Base-by-base conservation (phyloP, 2,329 filamentous ascomycete genomes). In the Lasiodiplodia hormozganensis region DNA sequence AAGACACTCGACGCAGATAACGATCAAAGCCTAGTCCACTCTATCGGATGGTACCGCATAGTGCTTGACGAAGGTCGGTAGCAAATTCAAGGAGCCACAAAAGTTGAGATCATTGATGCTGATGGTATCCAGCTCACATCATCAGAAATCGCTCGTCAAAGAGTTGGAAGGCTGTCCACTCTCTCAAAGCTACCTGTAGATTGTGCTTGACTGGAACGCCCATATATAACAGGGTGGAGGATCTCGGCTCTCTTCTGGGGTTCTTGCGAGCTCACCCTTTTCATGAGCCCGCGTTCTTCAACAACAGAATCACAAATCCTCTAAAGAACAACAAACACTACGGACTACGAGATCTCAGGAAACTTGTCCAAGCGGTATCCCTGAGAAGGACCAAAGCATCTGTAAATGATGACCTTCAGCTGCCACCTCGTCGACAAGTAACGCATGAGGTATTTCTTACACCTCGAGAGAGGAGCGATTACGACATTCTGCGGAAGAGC, bases 401-500 rank as follows among this genome's bases (percentile, higher is more conserved):
- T 7, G 25, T 62, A n/a, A 8, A 25, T 14, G n/a, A 25, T 6
- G 36, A 43, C 12, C 67, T 74, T 34, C 66, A 68, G 31, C 68
- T 77, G 38, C 74, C 73, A 10, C 67, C 62, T 8, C 70, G 67
- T 28, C 62, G 52, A 18, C 70, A 73, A 47, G 43, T 47, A 40
- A 62, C 68, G 12, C 69, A 71, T 62, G n/a, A 43, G 16, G 65
- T 75, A 11, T 54, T 69, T 3, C 52, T 76, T 16, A 56, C 38
- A 21, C 18, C 21, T 14, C 31, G 31, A 4, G 72, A 74, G 31
- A 69, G 68, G 25, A 67, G 70, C 43, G 34, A 74, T 11, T 76
- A 76, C 53, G 62, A 70, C 11, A 72, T 76, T 54, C 75, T 76
- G 68, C 71, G 74, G 64, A 28, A 38, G 25, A 67, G 65, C 36